These are phyloP conservation scores for Eleusine coracana DNA, from an alignment of 176 grass and related monocot species.

Conservation along the genomic window DNA sequence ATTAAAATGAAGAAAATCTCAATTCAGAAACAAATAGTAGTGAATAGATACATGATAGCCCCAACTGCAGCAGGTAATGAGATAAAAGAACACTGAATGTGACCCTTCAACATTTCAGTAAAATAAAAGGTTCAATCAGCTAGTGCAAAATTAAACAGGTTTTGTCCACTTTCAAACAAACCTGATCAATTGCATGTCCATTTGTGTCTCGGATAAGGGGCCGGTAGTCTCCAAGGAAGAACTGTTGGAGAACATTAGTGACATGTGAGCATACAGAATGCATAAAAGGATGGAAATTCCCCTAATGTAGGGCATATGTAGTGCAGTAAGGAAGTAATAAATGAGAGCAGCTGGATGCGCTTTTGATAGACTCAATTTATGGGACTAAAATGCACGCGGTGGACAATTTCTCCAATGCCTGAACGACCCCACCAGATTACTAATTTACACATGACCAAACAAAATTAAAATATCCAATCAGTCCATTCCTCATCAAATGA, in stretches of 20 bases:
- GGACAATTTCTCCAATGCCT: constrained; percentile 30
- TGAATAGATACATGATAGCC: constrained; percentile 6
- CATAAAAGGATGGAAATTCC: constrained; percentile 16
- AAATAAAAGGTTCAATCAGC: constrained; percentile 9
- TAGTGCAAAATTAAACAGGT: constrained; percentile 5
- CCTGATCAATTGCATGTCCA: constrained; percentile 90
- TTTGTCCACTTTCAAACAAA: constrained; percentile 29
- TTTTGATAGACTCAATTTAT: constrained; percentile 1
- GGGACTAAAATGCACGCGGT: neutral
- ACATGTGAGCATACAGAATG: constrained; percentile 21
- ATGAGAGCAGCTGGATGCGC: neutral
- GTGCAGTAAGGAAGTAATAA: constrained; percentile 19
- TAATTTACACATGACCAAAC: constrained; percentile 19
- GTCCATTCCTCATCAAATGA: neutral
- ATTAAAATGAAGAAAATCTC: neutral
- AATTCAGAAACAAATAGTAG: constrained; percentile 11
- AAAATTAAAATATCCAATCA: neutral
- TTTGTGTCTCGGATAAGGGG: constrained; percentile 80
- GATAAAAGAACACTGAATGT: neutral
- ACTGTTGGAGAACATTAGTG: constrained; percentile 47
- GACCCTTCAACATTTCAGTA: neutral
- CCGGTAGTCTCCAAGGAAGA: constrained; percentile 98
- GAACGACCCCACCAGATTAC: neutral
- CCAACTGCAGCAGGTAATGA: neutral
- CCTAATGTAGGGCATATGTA: neutral